Conservation (phyloP, 2,329 filamentous ascomycete species). For the Aspergillus sp. region DNA sequence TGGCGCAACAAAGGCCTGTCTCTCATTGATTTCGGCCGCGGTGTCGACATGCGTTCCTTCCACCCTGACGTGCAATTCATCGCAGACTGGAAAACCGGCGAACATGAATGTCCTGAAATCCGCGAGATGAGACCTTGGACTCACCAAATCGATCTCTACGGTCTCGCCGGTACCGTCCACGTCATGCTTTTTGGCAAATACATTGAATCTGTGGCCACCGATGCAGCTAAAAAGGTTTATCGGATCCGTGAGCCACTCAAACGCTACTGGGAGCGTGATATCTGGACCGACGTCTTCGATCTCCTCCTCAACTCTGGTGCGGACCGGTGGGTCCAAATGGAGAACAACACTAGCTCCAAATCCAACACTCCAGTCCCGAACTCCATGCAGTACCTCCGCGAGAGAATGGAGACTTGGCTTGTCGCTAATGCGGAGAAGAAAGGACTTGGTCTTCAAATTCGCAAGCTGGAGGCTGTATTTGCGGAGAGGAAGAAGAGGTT, state of each 20-base stretch:
- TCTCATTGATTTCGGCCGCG: constrained; percentile 92
- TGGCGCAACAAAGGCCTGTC: constrained; percentile 79
- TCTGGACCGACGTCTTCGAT: constrained; percentile 83
- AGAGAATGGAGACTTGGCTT: constrained; percentile 82
- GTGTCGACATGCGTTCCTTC: constrained; percentile 91
- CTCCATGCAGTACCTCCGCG: constrained; percentile 67
- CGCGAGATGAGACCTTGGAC: constrained; percentile 93
- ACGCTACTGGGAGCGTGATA: constrained; percentile 92
- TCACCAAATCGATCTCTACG: constrained; percentile 95
- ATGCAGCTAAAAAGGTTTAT: constrained; percentile 61
- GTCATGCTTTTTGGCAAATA: constrained; percentile 91
- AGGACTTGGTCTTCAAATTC: constrained; percentile 56
- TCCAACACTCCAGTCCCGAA: constrained; percentile 66
- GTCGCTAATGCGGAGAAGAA: constrained; percentile 80
- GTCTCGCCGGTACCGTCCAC: constrained; percentile 84
- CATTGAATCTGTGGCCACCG: constrained; percentile 66
- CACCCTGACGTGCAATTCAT: constrained; percentile 76
- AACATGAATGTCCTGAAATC: constrained; percentile 93
- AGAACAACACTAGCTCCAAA: constrained; percentile 33
- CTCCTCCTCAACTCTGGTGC: constrained; percentile 74
- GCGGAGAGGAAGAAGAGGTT: constrained; percentile 52
- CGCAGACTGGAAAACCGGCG: constrained; percentile 88
- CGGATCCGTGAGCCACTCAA: constrained; percentile 80
- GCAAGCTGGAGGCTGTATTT: constrained; percentile 68
- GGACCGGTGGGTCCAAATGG: constrained; percentile 61